Base-by-base conservation (phyloP, 2,329 filamentous ascomycete genomes). In the Aspergillus tubingensis region DNA sequence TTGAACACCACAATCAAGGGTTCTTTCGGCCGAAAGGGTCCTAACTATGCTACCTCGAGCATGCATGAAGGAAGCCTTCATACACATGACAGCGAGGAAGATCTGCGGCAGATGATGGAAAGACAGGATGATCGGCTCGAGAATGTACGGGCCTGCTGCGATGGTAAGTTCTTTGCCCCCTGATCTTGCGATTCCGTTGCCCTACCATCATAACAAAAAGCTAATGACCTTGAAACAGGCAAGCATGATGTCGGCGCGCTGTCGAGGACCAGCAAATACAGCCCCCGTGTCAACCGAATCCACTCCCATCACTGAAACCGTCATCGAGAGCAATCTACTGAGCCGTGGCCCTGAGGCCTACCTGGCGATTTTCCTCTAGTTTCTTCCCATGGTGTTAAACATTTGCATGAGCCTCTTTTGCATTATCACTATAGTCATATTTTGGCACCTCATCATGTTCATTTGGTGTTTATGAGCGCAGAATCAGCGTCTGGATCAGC, bases 71-170 rank as follows among this genome's bases (percentile, higher is more conserved):
- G 72, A 51, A 78, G 76, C 56, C 64, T 76, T 17, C 74, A 73
- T 48, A 74, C 71, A 15, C 87, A 89, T 65, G 90, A 94, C 72
- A 92, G 89, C 69, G 91, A 91, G 3, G 92, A 96, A 75, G 92
- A 97, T 72, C 75, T 96, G 59, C 83, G 91, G 59, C 85, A 88
- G 65, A 87, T 93, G 65, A 91, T 94, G 69, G 91, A 94, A 77
- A 83, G 77, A 52, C 76, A 80, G 67, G 82, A 88, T 25, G 91
- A 93, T 72, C 85, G 88, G 63, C 83, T 98, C 70, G 94, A 98
- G 82, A 97, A 99, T 75, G 95, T 99, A 65, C 85, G 95, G 73
- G 93, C 94, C 61, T 99, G 95, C 80, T 99, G 95, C 77, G 95
- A 98, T 85, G 95, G 93, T 94, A 84, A 85, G 89, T 50, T 36